Evolutionary conservation across 2,329 filamentous ascomycete species (phyloP).

Genomic region (Acephala macrosclerotiorum): DNA sequence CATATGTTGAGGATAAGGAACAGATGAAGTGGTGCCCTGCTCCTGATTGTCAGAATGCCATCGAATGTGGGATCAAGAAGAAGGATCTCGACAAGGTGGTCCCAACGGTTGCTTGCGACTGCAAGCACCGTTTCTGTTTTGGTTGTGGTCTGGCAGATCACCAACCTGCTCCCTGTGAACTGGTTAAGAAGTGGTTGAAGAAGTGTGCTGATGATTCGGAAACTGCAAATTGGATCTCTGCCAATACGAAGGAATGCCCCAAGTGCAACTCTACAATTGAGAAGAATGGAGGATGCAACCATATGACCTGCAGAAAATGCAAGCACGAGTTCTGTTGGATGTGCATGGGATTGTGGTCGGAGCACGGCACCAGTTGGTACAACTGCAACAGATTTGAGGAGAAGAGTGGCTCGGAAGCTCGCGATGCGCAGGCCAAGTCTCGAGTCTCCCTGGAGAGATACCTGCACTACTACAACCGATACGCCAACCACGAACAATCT

Average conservation of each 20-base stretch:
- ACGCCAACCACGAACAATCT: constrained; percentile 98
- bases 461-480: constrained; percentile 98
- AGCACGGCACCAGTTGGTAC: constrained; percentile 99
- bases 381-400: constrained; percentile 98
- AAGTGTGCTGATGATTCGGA: constrained; percentile 99
- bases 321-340: constrained; percentile 99
- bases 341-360: constrained; percentile 99
- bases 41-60: constrained; percentile 93
- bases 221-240: constrained; percentile 99
- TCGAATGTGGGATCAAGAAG: constrained; percentile 88
- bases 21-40: constrained; percentile 97
- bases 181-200: constrained; percentile 96
- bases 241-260: constrained; percentile 97
- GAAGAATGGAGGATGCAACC: constrained; percentile 98
- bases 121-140: constrained; percentile 92
- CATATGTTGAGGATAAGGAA: constrained; percentile 97
- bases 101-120: constrained; percentile 86
- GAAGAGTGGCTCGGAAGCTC: constrained; percentile 88
- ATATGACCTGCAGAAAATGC: constrained; percentile 97
- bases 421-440: constrained; percentile 91
- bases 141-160: constrained; percentile 91
- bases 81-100: constrained; percentile 86
- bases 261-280: constrained; percentile 97
- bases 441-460: constrained; percentile 94
- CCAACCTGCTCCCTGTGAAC: constrained; percentile 87